A percentile compares a stretch with the other conserved stretches of the same genome.
Evolutionary conservation across 257 asterid species (phyloP).

Genomic region (Gentiana dahurica): DNA sequence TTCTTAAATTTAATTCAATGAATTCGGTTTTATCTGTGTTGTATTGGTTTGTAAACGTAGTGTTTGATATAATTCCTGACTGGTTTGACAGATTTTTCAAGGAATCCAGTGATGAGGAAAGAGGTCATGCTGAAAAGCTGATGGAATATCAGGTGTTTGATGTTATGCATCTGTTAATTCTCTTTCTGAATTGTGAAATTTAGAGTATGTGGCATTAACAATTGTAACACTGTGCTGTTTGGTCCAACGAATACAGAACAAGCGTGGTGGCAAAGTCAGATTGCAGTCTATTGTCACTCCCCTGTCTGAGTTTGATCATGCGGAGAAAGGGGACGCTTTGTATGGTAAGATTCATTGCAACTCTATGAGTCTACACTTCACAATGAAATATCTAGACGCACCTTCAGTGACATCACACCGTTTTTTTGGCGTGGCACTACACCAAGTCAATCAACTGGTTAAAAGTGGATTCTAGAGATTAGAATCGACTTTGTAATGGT

Average conservation of each 20-base stretch:
- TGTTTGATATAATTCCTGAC: not conserved
- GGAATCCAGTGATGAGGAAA: conserved; percentile 51
- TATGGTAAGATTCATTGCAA: conserved; percentile 33
- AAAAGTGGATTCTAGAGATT: no score
- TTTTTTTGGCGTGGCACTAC: no score
- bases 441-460: no score
- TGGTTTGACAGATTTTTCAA: conserved; percentile 36
- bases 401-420: no score
- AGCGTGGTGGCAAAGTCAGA: conserved; percentile 64
- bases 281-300: conserved; percentile 65
- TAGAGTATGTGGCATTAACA: not conserved
- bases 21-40: not conserved
- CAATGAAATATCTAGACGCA: no score
- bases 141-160: conserved; percentile 54
- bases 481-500: no score
- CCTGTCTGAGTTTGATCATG: conserved; percentile 56
- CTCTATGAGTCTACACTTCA: no score
- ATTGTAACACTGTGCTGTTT: not conserved
- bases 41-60: not conserved
- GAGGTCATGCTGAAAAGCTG: conserved; percentile 52
- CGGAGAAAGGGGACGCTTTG: conserved; percentile 76
- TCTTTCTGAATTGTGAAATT: not conserved
- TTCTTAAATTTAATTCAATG: not conserved
- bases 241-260: conserved; percentile 15
- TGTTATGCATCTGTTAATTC: not conserved